Conservation (phyloP, 495 filamentous ascomycete genomes). For the Trichoderma gamsii region DNA sequence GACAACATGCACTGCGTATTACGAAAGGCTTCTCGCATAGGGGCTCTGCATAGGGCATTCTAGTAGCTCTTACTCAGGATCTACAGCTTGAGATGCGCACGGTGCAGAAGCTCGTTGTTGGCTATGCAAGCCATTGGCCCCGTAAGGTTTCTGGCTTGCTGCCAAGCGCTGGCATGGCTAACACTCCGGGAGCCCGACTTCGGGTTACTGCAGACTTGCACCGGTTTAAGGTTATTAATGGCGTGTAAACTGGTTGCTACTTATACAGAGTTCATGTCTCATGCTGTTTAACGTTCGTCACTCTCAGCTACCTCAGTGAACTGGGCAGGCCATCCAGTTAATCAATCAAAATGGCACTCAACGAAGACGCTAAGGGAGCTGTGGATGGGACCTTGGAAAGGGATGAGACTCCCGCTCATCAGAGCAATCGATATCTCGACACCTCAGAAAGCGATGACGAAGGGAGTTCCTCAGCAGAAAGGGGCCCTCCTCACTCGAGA, state of each 20-base stretch:
- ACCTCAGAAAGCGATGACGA: background rate
- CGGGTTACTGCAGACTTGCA: background rate
- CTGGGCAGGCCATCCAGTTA: background rate
- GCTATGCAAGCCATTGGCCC: background rate
- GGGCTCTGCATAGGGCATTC: background rate
- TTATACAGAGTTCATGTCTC: background rate
- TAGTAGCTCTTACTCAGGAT: too few relatives aligned
- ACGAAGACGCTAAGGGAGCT: background rate
- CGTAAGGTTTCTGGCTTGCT: constrained; percentile 7
- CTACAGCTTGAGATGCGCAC: background rate
- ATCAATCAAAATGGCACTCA: background rate
- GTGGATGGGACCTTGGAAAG: background rate
- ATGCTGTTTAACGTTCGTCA: background rate
- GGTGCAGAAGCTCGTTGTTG: background rate
- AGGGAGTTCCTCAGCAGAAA: background rate
- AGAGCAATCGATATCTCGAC: background rate
- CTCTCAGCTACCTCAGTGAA: background rate
- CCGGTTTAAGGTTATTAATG: background rate
- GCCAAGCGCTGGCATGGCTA: background rate
- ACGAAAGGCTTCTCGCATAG: background rate
- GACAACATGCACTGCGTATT: background rate
- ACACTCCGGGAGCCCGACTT: background rate
- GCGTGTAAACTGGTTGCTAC: background rate
- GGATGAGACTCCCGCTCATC: background rate
- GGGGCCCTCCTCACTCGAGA: background rate